Evolutionary conservation across 345 rosid species (phyloP), one percentile per base, ranked within the genome.

Genomic region (Acer campestre): DNA sequence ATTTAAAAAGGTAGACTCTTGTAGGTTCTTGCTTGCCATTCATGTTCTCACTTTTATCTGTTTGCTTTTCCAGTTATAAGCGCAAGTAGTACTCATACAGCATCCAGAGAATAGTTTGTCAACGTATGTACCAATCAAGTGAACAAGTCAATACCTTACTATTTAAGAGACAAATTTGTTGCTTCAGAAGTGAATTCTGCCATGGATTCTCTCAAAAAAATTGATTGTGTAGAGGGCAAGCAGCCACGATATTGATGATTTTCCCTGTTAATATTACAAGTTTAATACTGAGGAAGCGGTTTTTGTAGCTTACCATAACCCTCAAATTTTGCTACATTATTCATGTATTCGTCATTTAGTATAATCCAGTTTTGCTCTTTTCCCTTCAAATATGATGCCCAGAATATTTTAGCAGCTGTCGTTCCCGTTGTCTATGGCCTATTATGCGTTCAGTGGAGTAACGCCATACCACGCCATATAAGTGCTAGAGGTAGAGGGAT

Each of bases 21-120:
- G 3, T 53, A 53, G n/a, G 74, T 18, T 42, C 46, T 53, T 53
- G 17, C 25, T 18, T 18, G 6, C 2, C 63, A 68, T 53, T 4
- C 31, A 46, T 22, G 13, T 25, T 51, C 68, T 75, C 31, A 58
- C 18, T 63, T 27, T 56, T 16, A 7, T 46, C 48, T 17, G 2
- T 13, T 38, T 75, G 49, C 14, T 58, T 64, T 67, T 83, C 29
- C 82, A 86, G 89, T 67, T 86, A 86, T 73, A 86, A 84, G 80
- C 84, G 87, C 53, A 86, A 64, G 80, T 86, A 86, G 84, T 61
- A 10, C 53, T 59, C 48, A 31, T 27, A 18, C 4, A 53, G n/a
- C 42, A 17, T 42, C 12, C 31, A 18, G 18, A 65, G 51, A 35
- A 6, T 38, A 62, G 18, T 40, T 8, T 12, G 38, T 13, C 17